Evolutionary conservation across 805 yeast genomes (phyloP), one percentile per base, ranked within the genome.

Genomic region (Hyphopichia homilentoma): DNA sequence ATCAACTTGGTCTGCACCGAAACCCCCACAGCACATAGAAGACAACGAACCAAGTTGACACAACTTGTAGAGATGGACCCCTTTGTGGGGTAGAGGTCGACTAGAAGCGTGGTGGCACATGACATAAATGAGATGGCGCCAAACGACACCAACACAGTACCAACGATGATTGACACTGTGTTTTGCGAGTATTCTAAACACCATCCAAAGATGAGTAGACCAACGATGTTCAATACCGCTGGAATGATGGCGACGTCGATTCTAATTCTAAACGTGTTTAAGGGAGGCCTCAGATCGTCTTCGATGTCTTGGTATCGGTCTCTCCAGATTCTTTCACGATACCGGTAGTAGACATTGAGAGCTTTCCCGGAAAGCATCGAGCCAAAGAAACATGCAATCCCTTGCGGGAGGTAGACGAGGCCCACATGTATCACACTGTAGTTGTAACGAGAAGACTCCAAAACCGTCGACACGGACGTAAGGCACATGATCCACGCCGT

Each of bases 21-120:
- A 14, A 82, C 69, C 26, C 83, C 78, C 1, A 76, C 68, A 0
- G 95, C 95, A 19, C 81, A 80, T 29, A 77, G 46, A n/a, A 75
- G 62, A 50, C 96, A 88, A 44, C 96, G 64, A 15, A 78, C 67
- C 18, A 87, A 59, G 48, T 88, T 88, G 40, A 81, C 66, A 30
- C 83, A 68, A 7, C 93, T 81, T 1, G 86, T 73, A 4, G 89
- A 81, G 3, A 90, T 75, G 0, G 94, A 84, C 1, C 87, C 70
- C 29, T 72, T 71, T 3, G 68, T 55, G 0, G 96, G 95, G 40
- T 71, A 79, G 36, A 86, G 50, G 48, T 88, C 96, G n/a, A 86
- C 83, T 34, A 85, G 52, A 25, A 87, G 56, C 0, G 93, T 84
- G 1, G 80, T 71, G 3, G 79, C 66, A 21, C 75, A 68, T 11